These are phyloP conservation scores for Lactuca saligna DNA, from an alignment of 129 eudicot species.

Conservation along the genomic window DNA sequence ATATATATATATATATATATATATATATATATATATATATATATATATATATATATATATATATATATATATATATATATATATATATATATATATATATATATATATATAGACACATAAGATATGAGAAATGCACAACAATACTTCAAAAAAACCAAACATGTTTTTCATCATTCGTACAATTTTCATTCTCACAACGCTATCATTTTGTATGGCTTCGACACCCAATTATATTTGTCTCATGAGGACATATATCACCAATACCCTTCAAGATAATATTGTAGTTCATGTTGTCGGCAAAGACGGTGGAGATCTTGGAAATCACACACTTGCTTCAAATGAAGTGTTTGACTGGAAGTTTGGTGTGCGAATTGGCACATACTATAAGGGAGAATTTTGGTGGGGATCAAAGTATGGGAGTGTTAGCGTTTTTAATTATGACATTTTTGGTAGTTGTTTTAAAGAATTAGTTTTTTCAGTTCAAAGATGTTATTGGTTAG, in stretches of 20 bases:
- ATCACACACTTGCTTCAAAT: background rate
- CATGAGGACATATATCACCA: background rate
- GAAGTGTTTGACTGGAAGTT: background rate
- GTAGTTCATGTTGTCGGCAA: background rate
- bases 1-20: too few species aligned
- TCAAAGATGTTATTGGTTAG: slow-evolving; percentile 2
- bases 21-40: too few species aligned
- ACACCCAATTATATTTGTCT: background rate
- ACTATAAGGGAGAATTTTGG: background rate
- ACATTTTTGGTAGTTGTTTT: background rate
- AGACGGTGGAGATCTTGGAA: background rate
- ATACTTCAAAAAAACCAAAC: too few species aligned
- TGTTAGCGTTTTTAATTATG: background rate
- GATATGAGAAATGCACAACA: too few species aligned
- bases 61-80: too few species aligned
- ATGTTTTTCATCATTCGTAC: too few species aligned
- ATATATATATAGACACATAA: too few species aligned
- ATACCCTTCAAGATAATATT: background rate
- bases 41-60: too few species aligned
- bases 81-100: too few species aligned
- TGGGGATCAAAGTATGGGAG: background rate
- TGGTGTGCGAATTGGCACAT: background rate
- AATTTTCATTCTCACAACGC: background rate
- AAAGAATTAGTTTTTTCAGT: background rate
- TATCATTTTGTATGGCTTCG: background rate